A percentile compares a stretch with the other conserved stretches of the same genome.
Conservation (phyloP, 169 alveolate species). For the Eimeria acervulina region DNA sequence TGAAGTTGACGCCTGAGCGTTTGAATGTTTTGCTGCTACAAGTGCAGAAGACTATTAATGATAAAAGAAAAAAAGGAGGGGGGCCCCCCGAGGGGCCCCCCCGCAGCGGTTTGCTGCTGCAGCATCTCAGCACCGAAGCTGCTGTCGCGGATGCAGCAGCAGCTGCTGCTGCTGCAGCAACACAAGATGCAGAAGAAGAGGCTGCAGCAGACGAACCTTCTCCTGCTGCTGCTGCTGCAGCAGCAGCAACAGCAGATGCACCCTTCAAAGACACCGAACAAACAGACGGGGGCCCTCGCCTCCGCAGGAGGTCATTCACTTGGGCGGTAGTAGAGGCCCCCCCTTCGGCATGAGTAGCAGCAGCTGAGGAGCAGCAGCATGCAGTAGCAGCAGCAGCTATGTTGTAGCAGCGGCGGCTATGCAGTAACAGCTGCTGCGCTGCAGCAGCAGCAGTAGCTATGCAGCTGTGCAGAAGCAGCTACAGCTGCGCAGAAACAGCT, state of each 20-base stretch:
- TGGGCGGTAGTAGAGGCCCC: constrained; percentile 19
- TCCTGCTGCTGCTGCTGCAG: not conserved
- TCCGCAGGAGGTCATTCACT: constrained; percentile 45
- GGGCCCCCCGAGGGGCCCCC: constrained; percentile 3
- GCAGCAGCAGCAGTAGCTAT: no score
- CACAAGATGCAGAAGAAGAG: not conserved
- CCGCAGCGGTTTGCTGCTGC: constrained; percentile 9
- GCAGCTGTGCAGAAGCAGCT: not conserved
- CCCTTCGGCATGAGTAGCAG: not conserved
- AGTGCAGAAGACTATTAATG: constrained; percentile 21
- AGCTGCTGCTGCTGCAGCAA: not conserved
- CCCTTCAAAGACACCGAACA: not conserved
- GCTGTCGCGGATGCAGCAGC: not conserved
- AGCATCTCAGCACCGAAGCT: constrained; percentile 18
- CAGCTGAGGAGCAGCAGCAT: not conserved
- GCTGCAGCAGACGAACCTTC: not conserved
- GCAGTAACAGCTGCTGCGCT: no score
- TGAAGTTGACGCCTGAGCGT: constrained; percentile 16
- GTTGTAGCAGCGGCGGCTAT: not conserved
- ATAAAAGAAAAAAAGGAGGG: not conserved
- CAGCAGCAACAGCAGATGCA: not conserved
- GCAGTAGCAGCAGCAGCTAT: not conserved
- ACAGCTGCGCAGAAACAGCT: not conserved
- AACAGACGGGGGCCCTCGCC: not conserved
- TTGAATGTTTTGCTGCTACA: constrained; percentile 27